Conservation (phyloP, 2,329 filamentous ascomycete species). For the Aspergillus sp. region DNA sequence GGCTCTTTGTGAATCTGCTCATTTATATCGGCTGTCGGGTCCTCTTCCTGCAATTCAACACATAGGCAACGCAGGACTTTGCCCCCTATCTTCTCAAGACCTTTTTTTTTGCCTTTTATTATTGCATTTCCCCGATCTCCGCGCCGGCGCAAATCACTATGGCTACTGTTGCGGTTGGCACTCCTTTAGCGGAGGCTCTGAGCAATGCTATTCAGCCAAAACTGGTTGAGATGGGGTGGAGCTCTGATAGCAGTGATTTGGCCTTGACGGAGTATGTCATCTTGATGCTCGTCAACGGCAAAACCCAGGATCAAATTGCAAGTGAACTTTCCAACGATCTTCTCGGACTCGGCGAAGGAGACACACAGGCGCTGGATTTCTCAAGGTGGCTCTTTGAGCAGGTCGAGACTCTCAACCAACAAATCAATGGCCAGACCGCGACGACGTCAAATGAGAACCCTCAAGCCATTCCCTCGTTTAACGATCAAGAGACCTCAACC, state of each 20-base stretch:
- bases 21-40: neutral
- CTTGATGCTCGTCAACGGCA: slow-evolving; percentile 94
- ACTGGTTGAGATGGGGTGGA: slow-evolving; percentile 91
- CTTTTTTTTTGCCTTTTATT: neutral
- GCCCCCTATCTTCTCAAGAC: neutral
- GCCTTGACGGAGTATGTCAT: slow-evolving; percentile 95
- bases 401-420: slow-evolving; percentile 66
- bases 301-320: slow-evolving; percentile 86
- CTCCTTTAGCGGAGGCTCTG: slow-evolving; percentile 81
- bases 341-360: slow-evolving; percentile 76
- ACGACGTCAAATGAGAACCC: slow-evolving; percentile 25
- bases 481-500: slow-evolving; percentile 34
- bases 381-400: slow-evolving; percentile 92
- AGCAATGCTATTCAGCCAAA: slow-evolving; percentile 84
- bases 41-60: neutral
- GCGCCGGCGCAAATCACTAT: slow-evolving; percentile 49
- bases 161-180: slow-evolving; percentile 73
- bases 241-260: slow-evolving; percentile 73
- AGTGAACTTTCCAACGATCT: slow-evolving; percentile 85
- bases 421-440: slow-evolving; percentile 55
- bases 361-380: slow-evolving; percentile 79
- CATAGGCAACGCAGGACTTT: neutral
- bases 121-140: slow-evolving; percentile 2
- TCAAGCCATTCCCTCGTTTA: slow-evolving; percentile 36
- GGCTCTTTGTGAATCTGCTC: slow-evolving; percentile 1